Conservation (phyloP, 306 rosid species). For the Canavalia ensiformis region DNA sequence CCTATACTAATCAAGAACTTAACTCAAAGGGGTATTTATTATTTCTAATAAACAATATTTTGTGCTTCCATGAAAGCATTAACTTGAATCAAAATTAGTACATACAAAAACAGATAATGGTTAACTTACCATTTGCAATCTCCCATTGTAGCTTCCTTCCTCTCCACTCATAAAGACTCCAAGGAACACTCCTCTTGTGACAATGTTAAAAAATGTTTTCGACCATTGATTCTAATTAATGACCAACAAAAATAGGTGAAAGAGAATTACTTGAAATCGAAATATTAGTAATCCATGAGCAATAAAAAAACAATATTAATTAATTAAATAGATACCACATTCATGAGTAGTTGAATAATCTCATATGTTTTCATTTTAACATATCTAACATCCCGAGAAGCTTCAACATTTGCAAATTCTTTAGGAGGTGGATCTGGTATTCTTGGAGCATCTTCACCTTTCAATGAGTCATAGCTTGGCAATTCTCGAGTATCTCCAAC, state of each 20-base stretch:
- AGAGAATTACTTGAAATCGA: background rate
- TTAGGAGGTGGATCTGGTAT: background rate
- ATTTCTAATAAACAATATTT: background rate
- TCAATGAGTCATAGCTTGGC: constrained; percentile 25
- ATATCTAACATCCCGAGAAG: constrained; percentile 47
- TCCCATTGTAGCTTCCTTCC: constrained; percentile 51
- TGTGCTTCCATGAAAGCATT: background rate
- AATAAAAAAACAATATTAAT: background rate
- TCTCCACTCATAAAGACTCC: constrained; percentile 44
- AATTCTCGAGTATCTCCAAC: constrained; percentile 44
- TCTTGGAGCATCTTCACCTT: background rate
- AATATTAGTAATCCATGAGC: background rate
- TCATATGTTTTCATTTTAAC: constrained; percentile 39
- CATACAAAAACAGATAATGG: background rate
- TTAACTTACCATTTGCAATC: constrained; percentile 57
- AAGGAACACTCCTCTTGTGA: constrained; percentile 44
- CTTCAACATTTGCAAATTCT: constrained; percentile 39
- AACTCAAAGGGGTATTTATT: background rate
- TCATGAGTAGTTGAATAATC: constrained; percentile 55
- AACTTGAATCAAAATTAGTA: background rate
- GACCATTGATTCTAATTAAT: constrained; percentile 55
- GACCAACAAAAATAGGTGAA: background rate
- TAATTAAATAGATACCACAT: constrained; percentile 42
- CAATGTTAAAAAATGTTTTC: constrained; percentile 46
- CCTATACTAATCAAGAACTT: too few relatives aligned